Evolutionary conservation across 768 basidiomycete genomes (phyloP), one percentile per base, ranked within the genome.

Genomic region (Psilocybe cubensis): DNA sequence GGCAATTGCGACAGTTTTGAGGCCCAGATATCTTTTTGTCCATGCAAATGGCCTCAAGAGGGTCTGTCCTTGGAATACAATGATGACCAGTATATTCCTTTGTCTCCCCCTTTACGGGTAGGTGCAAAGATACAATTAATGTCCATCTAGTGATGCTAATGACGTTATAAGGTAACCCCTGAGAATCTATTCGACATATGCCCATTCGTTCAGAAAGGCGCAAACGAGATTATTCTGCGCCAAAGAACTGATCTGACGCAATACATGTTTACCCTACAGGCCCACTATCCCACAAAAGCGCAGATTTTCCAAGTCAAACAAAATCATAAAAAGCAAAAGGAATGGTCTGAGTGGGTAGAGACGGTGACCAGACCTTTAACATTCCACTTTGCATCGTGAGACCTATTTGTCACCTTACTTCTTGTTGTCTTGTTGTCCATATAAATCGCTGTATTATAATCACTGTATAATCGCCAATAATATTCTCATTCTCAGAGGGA

Each of bases 121-220:
- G n/a, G n/a, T n/a, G n/a, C n/a, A n/a, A n/a, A 51, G 23, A 17
- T 29, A 21, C 46, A 9, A 17, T 14, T 20, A 11, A 33, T 20
- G 29, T 24, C 11, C 27, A 29, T 8, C 17, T 18, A 23, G 29
- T 10, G 28, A 45, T 17, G 18, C 48, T 58, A 35, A 17, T 24
- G 27, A 44, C 17, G 24, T 45, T 42, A 18, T 10, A 21, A 63
- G 84, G 57, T 78, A 23, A 80, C 77, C 6, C 72, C 79, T 1
- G 76, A 85, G 43, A 75, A 73, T 57, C 69, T 80, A 17, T 75
- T 86, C 20, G 85, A 87, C 58, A 45, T 87, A 10, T 83, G 83
- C 2, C 71, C 73, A 17, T 77, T 81, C 52, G 57, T 83, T 21
- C 63, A 57, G 17, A 35, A 49, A 0, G 84, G 83, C 18, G 41